A percentile compares a stretch with the other conserved stretches of the same genome.
phyloP scores from a whole-genome alignment of 1,139 yeast genomes.

The Debaryomyces coudertii region DNA sequence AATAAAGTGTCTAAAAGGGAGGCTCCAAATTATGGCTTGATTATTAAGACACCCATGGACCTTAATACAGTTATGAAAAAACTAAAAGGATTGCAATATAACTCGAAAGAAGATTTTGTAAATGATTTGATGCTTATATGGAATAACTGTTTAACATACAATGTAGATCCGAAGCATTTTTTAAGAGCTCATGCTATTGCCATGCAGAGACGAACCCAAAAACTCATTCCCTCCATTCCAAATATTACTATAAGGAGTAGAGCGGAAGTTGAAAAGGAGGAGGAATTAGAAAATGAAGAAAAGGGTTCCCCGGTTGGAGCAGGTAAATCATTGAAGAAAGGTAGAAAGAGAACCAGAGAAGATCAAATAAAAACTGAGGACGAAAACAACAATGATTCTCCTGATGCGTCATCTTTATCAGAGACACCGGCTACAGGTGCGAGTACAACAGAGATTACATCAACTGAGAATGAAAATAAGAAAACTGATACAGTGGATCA shows the following conservation, averaged over 20 bases:
- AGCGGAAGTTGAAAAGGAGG: constrained; percentile 86
- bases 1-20: constrained; percentile 95
- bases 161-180: constrained; percentile 94
- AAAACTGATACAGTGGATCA: constrained; percentile 31
- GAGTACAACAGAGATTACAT: constrained; percentile 10
- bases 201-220: constrained; percentile 86
- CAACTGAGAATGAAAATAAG: constrained; percentile 11
- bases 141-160: constrained; percentile 91
- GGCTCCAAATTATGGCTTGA: constrained; percentile 92
- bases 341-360: constrained; percentile 45
- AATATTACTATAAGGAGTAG: constrained; percentile 81
- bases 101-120: constrained; percentile 84
- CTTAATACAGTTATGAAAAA: constrained; percentile 92
- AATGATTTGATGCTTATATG: constrained; percentile 93
- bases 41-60: constrained; percentile 96
- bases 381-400: constrained; percentile 19
- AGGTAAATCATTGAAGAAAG: constrained; percentile 45
- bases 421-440: constrained; percentile 18
- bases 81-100: constrained; percentile 76
- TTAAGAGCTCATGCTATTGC: constrained; percentile 91
- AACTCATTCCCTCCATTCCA: constrained; percentile 82
- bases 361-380: constrained; percentile 38
- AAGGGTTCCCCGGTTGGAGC: constrained; percentile 37
- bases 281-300: constrained; percentile 32
- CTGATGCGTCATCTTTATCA: constrained; percentile 16